Base-by-base conservation (phyloP, 805 yeast species). In the Candida mattraensis region DNA sequence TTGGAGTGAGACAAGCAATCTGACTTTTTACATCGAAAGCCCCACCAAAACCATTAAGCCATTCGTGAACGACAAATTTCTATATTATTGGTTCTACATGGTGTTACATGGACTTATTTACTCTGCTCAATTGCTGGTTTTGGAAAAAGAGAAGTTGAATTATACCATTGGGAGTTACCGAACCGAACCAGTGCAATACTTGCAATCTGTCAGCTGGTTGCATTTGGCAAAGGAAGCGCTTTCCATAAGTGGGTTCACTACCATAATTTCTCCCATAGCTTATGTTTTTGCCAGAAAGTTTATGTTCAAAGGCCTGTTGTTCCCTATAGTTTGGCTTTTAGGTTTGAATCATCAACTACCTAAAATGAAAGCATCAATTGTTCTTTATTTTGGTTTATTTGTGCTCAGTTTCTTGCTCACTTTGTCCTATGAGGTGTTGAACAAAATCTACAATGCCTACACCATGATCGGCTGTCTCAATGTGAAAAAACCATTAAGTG, bases 401-500 rank as follows among this genome's bases (percentile, higher is more conserved):
- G 51, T 53, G 15, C 51, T 60, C 3, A 61, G 67, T 19, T 69
- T 55, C 42, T 47, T 67, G n/a, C 43, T 63, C 15, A 56, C 63
- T 24, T 51, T 67, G 23, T 47, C 56, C 8, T 76, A 83, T 76
- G 88, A 83, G 49, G 29, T 71, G 7, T 54, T 73, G 16, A 80
- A 80, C 51, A 70, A 74, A 37, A 60, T 78, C 1, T 83, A 73
- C 53, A 68, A 78, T 49, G 82, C 83, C 3, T 83, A 81, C 53
- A 70, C 85, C 37, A 71, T 82, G 10, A 71, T 82, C 45, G 91
- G 93, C 2, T 83, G 91, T 54, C 53, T 84, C 33, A 82, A 80
- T 48, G 79, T 81, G 30, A 77, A 75, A 13, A 75, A 74, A 39
- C 76, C 86, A 13, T 67, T 84, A 7, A 74, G 82, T 28, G 58